Base-by-base conservation (phyloP, 257 asterid species). In the Vinca minor region DNA sequence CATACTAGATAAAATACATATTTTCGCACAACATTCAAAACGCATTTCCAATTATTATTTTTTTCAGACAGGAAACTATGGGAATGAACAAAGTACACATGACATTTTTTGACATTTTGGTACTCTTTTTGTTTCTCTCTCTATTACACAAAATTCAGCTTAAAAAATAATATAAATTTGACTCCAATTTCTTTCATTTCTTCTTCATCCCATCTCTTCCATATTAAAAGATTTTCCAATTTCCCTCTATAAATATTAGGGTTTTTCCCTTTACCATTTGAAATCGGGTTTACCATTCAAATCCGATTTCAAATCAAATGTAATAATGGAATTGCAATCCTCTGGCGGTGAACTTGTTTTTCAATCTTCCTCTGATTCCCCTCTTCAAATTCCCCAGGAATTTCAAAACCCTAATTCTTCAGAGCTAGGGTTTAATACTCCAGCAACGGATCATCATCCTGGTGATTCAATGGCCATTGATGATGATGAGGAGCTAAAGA, bases 351-450 rank as follows among this genome's bases (percentile, higher is more conserved):
- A 35, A 44, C 64, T 39, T 20, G 25, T 54, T 35, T 62, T 13
- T 26, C 54, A n/a, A n/a, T n/a, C n/a, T n/a, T n/a, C 18, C 34
- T 48, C 26, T 63, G 64, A 70, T 65, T 65, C 55, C 63, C 34
- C n/a, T n/a, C n/a, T 5, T 57, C 52, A 0, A 36, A 42, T 29
- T 65, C 26, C 53, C 10, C 45, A 32, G 71, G 25, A 49, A 2
- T 34, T 25, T 26, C 64, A 65, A 45, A 56, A 56, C 49, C 72
- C 67, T 44, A 57, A 59, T 35, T 68, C 45, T 15, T 47, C 29
- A 26, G 59, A 59, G 15, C 45, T 17, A 59, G 67, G 56, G 60
- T 39, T 28, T 47, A 56, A 56, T 56, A 39, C n/a, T 34, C 53
- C 45, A 0, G 62, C 4, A 4, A 9, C 31, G 20, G 29, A 52